Evolutionary conservation across 371 early-diverging fungal genomes (phyloP).

Genomic region (Mortierella sp.): DNA sequence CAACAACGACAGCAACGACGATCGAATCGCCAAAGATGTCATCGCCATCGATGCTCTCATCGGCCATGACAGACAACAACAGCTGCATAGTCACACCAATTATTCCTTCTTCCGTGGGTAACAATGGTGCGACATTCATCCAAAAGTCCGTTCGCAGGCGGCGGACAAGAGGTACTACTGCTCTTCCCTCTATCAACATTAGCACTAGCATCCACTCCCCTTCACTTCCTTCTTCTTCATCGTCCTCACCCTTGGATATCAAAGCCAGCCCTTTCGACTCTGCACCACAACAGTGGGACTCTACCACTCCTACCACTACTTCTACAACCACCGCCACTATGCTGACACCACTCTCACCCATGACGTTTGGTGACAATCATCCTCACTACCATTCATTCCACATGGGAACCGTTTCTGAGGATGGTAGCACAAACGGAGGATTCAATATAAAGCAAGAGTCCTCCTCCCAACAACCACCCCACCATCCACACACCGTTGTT

Average conservation of each 20-base stretch:
- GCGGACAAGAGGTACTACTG: neutral
- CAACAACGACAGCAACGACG: too few relatives aligned
- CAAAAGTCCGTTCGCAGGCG: neutral
- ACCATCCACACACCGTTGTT: neutral
- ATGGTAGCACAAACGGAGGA: neutral
- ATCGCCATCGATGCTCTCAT: neutral
- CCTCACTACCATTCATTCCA: too few relatives aligned
- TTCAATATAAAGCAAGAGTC: too few relatives aligned
- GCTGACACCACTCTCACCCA: constrained; percentile 24
- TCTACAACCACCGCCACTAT: constrained; percentile 4
- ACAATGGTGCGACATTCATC: neutral
- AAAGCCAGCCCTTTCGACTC: too few relatives aligned
- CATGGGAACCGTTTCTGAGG: constrained; percentile 7
- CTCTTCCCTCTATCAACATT: neutral
- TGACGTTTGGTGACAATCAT: too few relatives aligned
- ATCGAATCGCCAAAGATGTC: neutral
- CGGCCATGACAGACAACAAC: neutral
- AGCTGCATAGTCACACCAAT: neutral
- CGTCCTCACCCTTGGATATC: too few relatives aligned
- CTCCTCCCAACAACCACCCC: neutral
- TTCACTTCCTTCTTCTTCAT: too few relatives aligned
- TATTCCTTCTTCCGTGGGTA: neutral
- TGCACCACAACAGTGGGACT: neutral
- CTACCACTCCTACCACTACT: neutral
- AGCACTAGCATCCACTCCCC: too few relatives aligned